A percentile compares a stretch with the other conserved stretches of the same genome.
Evolutionary conservation across 371 early-diverging fungal genomes (phyloP).

Genomic region (Apophysomyces elegans): DNA sequence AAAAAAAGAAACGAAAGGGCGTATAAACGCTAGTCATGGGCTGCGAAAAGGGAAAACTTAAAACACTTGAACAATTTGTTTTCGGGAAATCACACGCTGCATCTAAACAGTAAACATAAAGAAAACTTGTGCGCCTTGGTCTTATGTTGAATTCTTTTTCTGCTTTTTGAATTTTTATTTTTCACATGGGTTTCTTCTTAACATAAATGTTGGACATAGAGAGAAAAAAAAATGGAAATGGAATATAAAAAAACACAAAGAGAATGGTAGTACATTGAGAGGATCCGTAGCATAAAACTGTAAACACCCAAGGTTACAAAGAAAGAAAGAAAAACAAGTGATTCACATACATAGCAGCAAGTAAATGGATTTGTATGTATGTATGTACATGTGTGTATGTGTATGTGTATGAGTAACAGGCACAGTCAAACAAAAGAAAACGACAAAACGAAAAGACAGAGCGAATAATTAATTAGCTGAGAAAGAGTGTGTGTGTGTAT

Average conservation of each 20-base stretch:
- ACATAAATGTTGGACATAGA: background rate
- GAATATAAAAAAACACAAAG: background rate
- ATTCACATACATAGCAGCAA: background rate
- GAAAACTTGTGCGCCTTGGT: background rate
- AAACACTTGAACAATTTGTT: background rate
- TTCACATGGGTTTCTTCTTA: slow-evolving; percentile 10
- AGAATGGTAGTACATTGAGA: too few species aligned
- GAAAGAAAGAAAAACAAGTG: background rate
- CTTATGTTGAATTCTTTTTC: too few species aligned
- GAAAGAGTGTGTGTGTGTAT: background rate
- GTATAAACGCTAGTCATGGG: background rate
- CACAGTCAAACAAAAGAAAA: background rate
- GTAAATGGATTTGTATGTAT: background rate
- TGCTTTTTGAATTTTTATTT: background rate
- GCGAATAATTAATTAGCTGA: slow-evolving; percentile 3
- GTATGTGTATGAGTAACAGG: background rate
- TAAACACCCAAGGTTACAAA: slow-evolving; percentile 4
- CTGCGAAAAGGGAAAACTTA: background rate
- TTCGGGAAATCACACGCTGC: background rate
- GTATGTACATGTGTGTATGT: background rate
- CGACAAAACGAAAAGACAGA: background rate
- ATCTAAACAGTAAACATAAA: background rate
- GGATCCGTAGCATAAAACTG: background rate
- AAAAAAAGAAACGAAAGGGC: too few species aligned
- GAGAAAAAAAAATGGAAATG: background rate